These are phyloP conservation scores for Mycena albidolilacea DNA, from an alignment of 768 basidiomycete species.

Conservation along the genomic window DNA sequence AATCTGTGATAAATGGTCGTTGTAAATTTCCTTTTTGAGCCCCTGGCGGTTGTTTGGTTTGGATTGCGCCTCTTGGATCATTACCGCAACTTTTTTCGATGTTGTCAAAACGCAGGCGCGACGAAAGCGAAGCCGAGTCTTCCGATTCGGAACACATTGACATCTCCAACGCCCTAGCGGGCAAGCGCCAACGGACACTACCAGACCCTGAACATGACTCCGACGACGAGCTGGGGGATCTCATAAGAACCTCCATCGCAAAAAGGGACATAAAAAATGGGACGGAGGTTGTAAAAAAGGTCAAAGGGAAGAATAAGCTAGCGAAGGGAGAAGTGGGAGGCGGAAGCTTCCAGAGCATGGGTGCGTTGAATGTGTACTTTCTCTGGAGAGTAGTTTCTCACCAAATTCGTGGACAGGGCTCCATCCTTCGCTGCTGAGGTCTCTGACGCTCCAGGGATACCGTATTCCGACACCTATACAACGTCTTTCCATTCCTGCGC, in stretches of 20 bases:
- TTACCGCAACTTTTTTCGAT: conserved; percentile 12
- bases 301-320: conserved; percentile 79
- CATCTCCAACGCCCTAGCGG: conserved; percentile 73
- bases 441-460: conserved; percentile 93
- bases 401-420: conserved; percentile 67
- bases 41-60: conserved; percentile 19
- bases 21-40: conserved; percentile 8
- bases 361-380: conserved; percentile 56
- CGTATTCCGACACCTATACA: conserved; percentile 98
- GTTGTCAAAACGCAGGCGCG: conserved; percentile 35
- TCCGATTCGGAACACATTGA: conserved; percentile 64
- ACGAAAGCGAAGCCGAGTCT: conserved; percentile 32
- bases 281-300: conserved; percentile 81
- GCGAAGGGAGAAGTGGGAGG: conserved; percentile 88
- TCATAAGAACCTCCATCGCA: conserved; percentile 78
- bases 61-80: not conserved
- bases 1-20: too few species aligned
- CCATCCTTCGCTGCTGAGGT: conserved; percentile 85
- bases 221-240: conserved; percentile 67
- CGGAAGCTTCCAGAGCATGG: conserved; percentile 97
- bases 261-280: conserved; percentile 84
- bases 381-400: conserved; percentile 25
- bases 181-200: conserved; percentile 56
- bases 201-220: conserved; percentile 42
- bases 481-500: conserved; percentile 87